Evolutionary conservation across 139 green algal species (phyloP).

Genomic region (Diplosphaera chodatii): DNA sequence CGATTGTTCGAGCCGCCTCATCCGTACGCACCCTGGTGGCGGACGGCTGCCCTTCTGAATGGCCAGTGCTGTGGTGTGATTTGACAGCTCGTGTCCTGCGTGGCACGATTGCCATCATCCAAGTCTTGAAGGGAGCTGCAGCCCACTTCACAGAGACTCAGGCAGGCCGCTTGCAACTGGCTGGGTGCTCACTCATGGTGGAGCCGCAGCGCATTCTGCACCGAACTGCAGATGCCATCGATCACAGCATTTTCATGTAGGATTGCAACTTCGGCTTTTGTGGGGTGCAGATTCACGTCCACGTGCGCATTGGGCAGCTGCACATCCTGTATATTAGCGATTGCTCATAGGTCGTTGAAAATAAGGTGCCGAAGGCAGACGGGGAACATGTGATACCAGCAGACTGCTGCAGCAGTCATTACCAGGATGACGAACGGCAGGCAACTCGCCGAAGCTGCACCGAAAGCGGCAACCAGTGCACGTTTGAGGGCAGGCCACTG

Average conservation of each 20-base stretch:
- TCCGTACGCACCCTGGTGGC: too few species aligned
- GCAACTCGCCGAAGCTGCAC: conserved; percentile 49
- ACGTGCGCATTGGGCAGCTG: conserved; percentile 76
- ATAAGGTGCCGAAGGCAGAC: not conserved
- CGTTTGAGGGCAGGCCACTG: conserved; percentile 76
- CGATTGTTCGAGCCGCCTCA: too few species aligned
- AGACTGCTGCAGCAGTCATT: not conserved
- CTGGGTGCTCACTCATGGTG: too few species aligned
- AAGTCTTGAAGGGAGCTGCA: too few species aligned
- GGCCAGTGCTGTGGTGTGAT: too few species aligned
- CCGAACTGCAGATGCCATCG: conserved; percentile 32
- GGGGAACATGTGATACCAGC: not conserved
- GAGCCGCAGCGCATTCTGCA: too few species aligned
- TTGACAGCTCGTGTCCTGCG: too few species aligned
- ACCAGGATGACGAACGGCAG: conserved; percentile 87
- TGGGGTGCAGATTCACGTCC: conserved; percentile 96
- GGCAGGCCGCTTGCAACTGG: too few species aligned
- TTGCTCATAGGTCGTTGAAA: not conserved
- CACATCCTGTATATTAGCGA: conserved; percentile 35
- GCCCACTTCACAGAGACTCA: too few species aligned
- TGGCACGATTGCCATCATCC: too few species aligned
- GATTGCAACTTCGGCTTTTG: conserved; percentile 89
- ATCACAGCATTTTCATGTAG: conserved; percentile 78
- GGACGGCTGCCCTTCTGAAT: too few species aligned
- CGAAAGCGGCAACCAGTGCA: conserved; percentile 72